These are phyloP conservation scores for Blastomyces emzantsi DNA, from an alignment of 2,329 filamentous ascomycete genomes.

Conservation along the genomic window DNA sequence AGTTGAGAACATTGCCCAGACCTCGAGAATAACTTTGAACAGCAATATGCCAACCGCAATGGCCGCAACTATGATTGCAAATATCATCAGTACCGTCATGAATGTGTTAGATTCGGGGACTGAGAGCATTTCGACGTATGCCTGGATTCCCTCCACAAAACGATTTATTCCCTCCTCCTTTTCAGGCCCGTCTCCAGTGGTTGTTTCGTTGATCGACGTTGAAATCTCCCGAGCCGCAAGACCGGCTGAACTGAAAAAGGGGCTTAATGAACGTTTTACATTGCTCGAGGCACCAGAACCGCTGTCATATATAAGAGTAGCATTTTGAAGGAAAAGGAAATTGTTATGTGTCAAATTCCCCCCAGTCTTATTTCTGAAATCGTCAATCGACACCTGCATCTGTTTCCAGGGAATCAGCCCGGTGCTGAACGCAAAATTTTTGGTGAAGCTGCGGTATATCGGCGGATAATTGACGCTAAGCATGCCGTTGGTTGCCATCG, in stretches of 20 bases:
- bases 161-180: conserved; percentile 40
- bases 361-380: conserved; percentile 69
- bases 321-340: conserved; percentile 63
- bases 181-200: conserved; percentile 21
- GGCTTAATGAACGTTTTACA: conserved; percentile 47
- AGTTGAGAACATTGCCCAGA: conserved; percentile 79
- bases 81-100: conserved; percentile 86
- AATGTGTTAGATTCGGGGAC: conserved; percentile 89
- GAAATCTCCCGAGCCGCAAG: conserved; percentile 47
- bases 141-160: conserved; percentile 66
- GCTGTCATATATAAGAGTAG: conserved; percentile 63
- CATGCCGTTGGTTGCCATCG: conserved; percentile 94
- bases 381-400: conserved; percentile 75
- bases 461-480: conserved; percentile 78
- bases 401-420: conserved; percentile 74
- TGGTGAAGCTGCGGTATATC: conserved; percentile 79
- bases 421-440: conserved; percentile 89
- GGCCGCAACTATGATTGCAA: conserved; percentile 73
- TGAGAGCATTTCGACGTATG: conserved; percentile 70
- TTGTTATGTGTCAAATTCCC: conserved; percentile 79
- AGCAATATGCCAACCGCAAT: conserved; percentile 82
- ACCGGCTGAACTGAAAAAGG: conserved; percentile 34
- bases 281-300: conserved; percentile 41
- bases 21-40: conserved; percentile 82
- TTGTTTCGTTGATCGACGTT: conserved; percentile 36